Conservation (phyloP, 768 basidiomycete species). For the Lactarius indigo region DNA sequence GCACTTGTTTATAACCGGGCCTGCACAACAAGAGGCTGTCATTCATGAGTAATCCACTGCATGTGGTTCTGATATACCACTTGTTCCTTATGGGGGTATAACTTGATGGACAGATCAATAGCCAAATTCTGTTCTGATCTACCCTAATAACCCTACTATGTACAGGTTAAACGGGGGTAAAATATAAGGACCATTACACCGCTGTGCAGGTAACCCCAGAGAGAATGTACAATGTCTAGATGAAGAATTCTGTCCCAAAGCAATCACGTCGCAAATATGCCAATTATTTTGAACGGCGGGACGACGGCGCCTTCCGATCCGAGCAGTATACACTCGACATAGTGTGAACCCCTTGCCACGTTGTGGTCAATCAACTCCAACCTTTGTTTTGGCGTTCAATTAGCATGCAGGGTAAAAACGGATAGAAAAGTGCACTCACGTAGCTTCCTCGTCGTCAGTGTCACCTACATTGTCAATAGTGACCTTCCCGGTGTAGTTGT, state of each 20-base stretch:
- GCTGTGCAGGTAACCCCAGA: background rate
- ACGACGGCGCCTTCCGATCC: slow-evolving; percentile 85
- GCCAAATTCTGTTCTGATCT: background rate
- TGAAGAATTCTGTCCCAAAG: background rate
- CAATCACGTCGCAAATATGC: slow-evolving; percentile 74
- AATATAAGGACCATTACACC: slow-evolving; percentile 2
- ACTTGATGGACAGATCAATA: background rate
- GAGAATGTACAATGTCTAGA: background rate
- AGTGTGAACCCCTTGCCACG: slow-evolving; percentile 88
- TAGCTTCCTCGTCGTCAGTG: slow-evolving; percentile 54
- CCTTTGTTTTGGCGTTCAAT: slow-evolving; percentile 31
- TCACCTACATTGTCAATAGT: slow-evolving; percentile 76
- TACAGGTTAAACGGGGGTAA: background rate
- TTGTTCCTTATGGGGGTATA: background rate
- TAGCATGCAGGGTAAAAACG: background rate
- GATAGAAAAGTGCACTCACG: slow-evolving; percentile 46
- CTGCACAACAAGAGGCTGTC: background rate
- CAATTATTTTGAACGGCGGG: slow-evolving; percentile 85
- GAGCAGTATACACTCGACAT: slow-evolving; percentile 82
- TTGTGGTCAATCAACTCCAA: slow-evolving; percentile 81
- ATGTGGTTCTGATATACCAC: background rate
- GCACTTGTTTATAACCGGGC: background rate
- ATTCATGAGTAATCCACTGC: background rate
- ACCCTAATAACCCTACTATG: slow-evolving; percentile 1
- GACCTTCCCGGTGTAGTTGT: slow-evolving; percentile 78